phyloP scores from a whole-genome alignment of 2,329 filamentous ascomycete species.

The Neurospora sp. region DNA sequence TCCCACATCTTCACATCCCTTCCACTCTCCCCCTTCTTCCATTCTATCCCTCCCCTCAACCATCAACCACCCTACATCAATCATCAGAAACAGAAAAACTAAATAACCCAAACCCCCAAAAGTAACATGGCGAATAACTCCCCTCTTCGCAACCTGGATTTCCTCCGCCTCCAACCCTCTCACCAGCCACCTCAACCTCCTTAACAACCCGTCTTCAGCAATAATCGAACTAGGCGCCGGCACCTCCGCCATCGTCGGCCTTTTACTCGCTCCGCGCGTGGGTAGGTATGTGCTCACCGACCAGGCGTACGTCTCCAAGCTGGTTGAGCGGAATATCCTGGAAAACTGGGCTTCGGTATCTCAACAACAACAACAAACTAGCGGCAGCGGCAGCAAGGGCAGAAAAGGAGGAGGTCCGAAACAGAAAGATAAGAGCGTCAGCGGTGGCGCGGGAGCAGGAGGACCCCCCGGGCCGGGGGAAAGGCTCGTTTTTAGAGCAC shows the following conservation, averaged over 20 bases:
- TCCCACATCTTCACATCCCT: too few species aligned
- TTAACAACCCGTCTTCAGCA: constrained; percentile 20
- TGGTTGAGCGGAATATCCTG: constrained; percentile 66
- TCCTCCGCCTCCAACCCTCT: constrained; percentile 53
- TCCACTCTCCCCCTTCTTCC: neutral
- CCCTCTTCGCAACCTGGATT: constrained; percentile 74
- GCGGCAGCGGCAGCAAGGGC: neutral
- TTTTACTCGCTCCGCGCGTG: constrained; percentile 54
- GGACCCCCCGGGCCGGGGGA: constrained; percentile 19
- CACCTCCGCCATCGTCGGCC: constrained; percentile 68
- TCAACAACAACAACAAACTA: constrained; percentile 3
- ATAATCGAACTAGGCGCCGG: constrained; percentile 82
- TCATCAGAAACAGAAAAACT: neutral
- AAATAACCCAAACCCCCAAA: neutral
- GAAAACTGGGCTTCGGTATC: constrained; percentile 36
- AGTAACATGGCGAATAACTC: constrained; percentile 90
- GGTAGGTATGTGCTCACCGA: constrained; percentile 70
- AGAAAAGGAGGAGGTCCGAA: neutral
- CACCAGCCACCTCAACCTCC: constrained; percentile 39
- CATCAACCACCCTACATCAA: neutral
- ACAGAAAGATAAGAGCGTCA: neutral
- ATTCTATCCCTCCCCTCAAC: too few species aligned
- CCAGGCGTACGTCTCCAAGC: constrained; percentile 70
- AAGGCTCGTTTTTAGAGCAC: constrained; percentile 41
- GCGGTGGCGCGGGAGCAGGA: constrained; percentile 2